Base-by-base conservation (phyloP, 495 filamentous ascomycete genomes). In the Haplographium delicatum region DNA sequence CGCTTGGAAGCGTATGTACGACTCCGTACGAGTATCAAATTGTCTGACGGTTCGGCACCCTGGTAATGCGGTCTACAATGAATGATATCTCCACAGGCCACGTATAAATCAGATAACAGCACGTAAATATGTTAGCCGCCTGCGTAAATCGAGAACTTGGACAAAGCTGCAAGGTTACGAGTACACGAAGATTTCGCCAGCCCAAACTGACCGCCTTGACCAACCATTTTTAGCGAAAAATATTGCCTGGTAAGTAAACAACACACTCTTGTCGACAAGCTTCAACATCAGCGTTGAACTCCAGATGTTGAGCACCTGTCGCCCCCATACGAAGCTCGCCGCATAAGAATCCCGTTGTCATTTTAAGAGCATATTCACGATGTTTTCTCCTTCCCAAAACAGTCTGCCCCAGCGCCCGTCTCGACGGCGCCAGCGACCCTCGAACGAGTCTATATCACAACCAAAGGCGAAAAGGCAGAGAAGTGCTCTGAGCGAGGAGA, bases 391-490 rank as follows among this genome's bases (percentile, higher is more conserved):
- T 33, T 42, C 56, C 20, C 40, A 39, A 47, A 59, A 57, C 22
- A 31, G 34, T 31, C 44, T 45, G 59, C 69, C 47, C 60, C 65
- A 49, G 65, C 77, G 79, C 48, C 85, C 75, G 56, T 75, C 82
- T 46, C 68, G 71, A 60, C 77, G 85, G 49, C 71, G 86, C 51
- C 82, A 80, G 62, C 79, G 86, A 48, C 82, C 81, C 30, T 65
- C 72, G 40, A 85, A 88, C 47, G 75, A 75, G 35, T 74, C 78
- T 19, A 73, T 80, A 23, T 75, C 77, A 49, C 81, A 83, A 52
- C 78, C 77, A 13, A 86, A 80, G 61, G 76, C 85, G 15, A 91
- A 91, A 70, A 75, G 85, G 59, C 83, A 84, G 54, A 73, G 85
- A 50, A 79, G 83, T 19, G 75, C 74, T 13, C 65, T 86, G 44